Base-by-base conservation (phyloP, 2,329 filamentous ascomycete genomes). In the Fusarium annulatum region DNA sequence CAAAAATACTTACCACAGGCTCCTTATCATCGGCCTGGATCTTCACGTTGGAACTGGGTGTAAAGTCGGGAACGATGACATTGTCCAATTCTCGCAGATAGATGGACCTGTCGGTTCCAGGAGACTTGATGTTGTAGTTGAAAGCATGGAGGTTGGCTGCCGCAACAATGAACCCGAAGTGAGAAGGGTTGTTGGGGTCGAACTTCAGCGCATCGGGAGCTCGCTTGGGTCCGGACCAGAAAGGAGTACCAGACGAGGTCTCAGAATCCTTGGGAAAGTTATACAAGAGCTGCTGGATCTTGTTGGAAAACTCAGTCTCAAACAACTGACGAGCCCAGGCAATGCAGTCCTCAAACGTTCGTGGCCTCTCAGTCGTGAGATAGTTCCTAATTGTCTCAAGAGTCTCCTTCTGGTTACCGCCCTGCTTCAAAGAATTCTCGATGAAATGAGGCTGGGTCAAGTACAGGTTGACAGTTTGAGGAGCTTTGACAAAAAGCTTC, bases 221-320 rank as follows among this genome's bases (percentile, higher is more conserved):
- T 79, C 96, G 94, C 90, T 99, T 99, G 55, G 96, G 96, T 16
- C 96, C 96, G 36, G 96, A 98, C 96, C 96, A 99, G 88, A 99
- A 99, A 2, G 91, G 93, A 72, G 95, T 93, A 38, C 96, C 96
- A 42, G 90, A 93, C 5, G 95, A 97, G 2, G 96, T 97, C 62
- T 89, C 91, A 0, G 95, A 93, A 81, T 98, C 96, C 84, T 97
- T 97, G 70, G 96, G 96, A 86, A 99, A 99, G 85, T 98, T 98
- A 87, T 93, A 97, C 39, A 99, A 87, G 59, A 99, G 87, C 83
- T 99, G 96, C 81, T 96, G 94, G 70, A 99, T 97, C 58, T 94
- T 94, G 81, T 99, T 97, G 85, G 97, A 95, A 84, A 96, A 99
- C 83, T 98, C 94, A 82, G 94, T 94, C 87, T 99, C 96, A 73